Base-by-base conservation (phyloP, 177 flowering plant genomes). In the Telopea speciosissima region DNA sequence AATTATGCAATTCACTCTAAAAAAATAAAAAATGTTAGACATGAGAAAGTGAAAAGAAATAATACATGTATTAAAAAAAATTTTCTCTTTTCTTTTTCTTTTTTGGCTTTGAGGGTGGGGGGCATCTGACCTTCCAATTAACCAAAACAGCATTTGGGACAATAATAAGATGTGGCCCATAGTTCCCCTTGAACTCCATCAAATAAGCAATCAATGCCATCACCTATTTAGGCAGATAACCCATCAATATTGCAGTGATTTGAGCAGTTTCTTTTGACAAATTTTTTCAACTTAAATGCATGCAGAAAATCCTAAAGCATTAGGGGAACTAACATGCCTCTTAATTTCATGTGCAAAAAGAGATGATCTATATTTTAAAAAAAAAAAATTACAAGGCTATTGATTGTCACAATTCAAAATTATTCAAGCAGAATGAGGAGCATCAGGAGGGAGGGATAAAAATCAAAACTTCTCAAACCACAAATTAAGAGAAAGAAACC, bases 91-190 rank as follows among this genome's bases (percentile, higher is more conserved):
- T 44, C 8, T 44, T 44, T 44, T 13, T 44, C 8, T 8, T 8
- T 9, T 8, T 49, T 12, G 16, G 54, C 19, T 6, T 11, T 12
- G 19, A 0, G 16, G 54, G 54, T 11, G 16, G 13, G 49, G 54
- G 54, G 54, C 8, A 72, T 65, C 79, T 58, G 28, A 96, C 99
- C 99, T 96, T 96, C 99, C 98, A 96, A 70, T 96, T 93, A 24
- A 96, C 99, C 80, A 96, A 75, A 76, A 96, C 99, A 74, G 99
- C 99, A 88, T 96, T 96, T 13, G 99, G 99, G 54, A 96, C 99
- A 79, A 96, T 93, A 67, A 93, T 93, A 71, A 96, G 97, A 85
- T 96, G 99, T 19, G 99, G 99, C 0, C 99, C 99, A 91, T 91
- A 88, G 81, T 96, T 96, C 67, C 98, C 97, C 85, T 96, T 93